Evolutionary conservation across 352 stramenopile species (phyloP), one percentile per base, ranked within the genome.

Genomic region (Blastocystis sp.): DNA sequence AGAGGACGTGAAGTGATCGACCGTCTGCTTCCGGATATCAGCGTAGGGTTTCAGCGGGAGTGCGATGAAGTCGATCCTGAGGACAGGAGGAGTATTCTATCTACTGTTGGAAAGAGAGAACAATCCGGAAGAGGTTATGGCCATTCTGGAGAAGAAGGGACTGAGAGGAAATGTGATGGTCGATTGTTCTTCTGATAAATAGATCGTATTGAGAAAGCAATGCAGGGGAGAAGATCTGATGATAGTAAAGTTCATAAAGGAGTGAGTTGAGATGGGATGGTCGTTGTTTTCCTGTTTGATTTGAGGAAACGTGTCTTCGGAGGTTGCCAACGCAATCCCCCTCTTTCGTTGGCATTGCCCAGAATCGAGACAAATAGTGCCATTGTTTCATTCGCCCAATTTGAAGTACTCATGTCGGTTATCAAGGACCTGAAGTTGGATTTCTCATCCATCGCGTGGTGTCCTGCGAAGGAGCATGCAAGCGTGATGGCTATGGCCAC

Each of bases 401-500:
- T 71, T 48, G 8, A 11, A 71, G 11, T 9, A 71, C 18, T 46
- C 7, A 71, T 71, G 59, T 71, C 59, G 59, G 32, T 71, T 36
- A 71, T 71, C 32, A 71, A 71, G 59, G 59, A 71, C 18, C 32
- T 71, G 59, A 71, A 71, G 36, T 71, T 24, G n/a, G 7, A 71
- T 18, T 71, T 46, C 32, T 71, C 59, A 8, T 36, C 59, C 6
- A 71, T 78, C 38, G 67, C 67, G 7, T 78, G 67, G 67, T 78
- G 67, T 78, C 67, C 67, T 16, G 16, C n/a, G 14, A 48, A 78
- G 21, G 51, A 36, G n/a, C 67, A 78, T 61, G n/a, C 27, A 11
- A 78, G 46, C 24, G 46, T 78, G 8, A 64, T 78, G 51, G 67
- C 67, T 69, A 29, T 78, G 4, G 67, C 67, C 36, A 61, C 67